Conservation (phyloP, 345 rosid species). For the Erysimum cheiranthoides region DNA sequence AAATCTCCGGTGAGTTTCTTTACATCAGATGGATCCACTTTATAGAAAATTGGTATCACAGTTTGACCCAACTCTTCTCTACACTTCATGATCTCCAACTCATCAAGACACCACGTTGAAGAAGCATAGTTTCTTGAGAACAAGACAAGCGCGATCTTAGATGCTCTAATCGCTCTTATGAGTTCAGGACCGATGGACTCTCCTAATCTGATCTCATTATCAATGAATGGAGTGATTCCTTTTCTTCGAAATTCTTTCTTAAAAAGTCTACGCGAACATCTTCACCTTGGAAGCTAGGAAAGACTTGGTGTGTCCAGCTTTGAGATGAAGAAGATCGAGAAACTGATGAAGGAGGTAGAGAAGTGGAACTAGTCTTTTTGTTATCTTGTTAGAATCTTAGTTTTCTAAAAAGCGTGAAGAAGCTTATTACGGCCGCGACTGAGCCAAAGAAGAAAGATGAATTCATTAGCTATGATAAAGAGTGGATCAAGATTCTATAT, state of each 20-base stretch:
- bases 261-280: neutral
- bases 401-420: neutral
- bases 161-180: neutral
- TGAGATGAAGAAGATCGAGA: neutral
- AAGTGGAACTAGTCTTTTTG: neutral
- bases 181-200: neutral
- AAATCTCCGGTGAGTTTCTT: neutral
- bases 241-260: neutral
- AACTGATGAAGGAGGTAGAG: neutral
- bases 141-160: neutral
- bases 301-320: conserved; percentile 4
- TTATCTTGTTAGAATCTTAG: neutral
- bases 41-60: neutral
- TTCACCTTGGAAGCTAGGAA: neutral
- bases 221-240: neutral
- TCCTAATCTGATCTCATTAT: neutral
- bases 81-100: neutral
- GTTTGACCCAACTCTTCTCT: neutral
- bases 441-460: neutral
- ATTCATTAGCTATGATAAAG: neutral
- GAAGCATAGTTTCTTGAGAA: neutral
- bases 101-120: neutral
- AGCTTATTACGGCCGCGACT: neutral
- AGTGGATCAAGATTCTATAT: neutral
- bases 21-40: neutral